Conservation (phyloP, 2,329 filamentous ascomycete genomes). For the Talaromyces rugulosus region DNA sequence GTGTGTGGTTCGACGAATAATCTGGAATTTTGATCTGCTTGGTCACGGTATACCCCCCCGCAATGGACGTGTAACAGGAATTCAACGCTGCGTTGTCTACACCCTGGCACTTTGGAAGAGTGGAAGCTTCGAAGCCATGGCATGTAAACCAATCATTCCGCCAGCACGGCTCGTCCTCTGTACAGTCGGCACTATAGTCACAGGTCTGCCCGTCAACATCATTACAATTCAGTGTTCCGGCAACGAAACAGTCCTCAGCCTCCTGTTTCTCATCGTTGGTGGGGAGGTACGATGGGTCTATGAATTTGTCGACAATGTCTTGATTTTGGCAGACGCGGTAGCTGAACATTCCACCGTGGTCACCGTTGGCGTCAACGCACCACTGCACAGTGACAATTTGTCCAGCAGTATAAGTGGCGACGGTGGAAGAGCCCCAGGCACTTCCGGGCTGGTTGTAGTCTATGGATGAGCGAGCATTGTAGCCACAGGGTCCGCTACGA, state of each 20-base stretch:
- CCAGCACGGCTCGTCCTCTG: constrained; percentile 41
- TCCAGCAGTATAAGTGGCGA: constrained; percentile 45
- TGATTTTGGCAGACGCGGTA: constrained; percentile 54
- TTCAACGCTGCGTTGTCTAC: constrained; percentile 43
- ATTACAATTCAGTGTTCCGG: constrained; percentile 46
- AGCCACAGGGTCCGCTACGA: constrained; percentile 50
- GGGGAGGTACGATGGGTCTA: constrained; percentile 45
- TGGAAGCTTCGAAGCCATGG: constrained; percentile 13
- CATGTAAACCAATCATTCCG: constrained; percentile 56
- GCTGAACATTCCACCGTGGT: constrained; percentile 55
- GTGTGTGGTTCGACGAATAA: constrained; percentile 47
- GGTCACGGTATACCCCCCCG: constrained; percentile 51
- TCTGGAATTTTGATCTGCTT: constrained; percentile 51
- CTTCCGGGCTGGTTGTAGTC: constrained; percentile 49
- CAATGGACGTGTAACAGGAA: constrained; percentile 51
- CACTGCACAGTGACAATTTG: constrained; percentile 49
- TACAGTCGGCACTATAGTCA: constrained; percentile 47
- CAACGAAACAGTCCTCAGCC: constrained; percentile 51
- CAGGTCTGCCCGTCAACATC: constrained; percentile 50
- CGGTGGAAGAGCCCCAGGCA: constrained; percentile 42
- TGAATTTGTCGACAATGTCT: constrained; percentile 47
- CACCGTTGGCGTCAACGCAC: constrained; percentile 56
- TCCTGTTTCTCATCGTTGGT: constrained; percentile 51
- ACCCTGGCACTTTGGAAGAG: constrained; percentile 30
- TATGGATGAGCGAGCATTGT: constrained; percentile 50